Evolutionary conservation across 1,139 yeast species (phyloP), one percentile per base, ranked within the genome.

Genomic region (Taphrina pruni): DNA sequence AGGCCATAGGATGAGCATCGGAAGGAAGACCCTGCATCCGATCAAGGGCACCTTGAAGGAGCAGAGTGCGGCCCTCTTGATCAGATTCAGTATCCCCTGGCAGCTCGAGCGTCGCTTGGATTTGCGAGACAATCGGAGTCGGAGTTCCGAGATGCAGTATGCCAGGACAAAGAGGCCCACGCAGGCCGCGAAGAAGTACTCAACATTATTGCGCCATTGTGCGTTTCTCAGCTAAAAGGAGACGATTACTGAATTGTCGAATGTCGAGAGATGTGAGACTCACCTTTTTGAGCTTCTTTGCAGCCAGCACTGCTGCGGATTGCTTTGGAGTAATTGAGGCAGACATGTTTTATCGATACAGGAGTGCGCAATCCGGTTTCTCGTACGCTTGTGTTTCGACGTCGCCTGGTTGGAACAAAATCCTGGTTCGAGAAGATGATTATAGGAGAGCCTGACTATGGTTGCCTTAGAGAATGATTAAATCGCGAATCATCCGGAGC

Each of bases 161-260:
- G 20, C 20, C 39, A 58, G 26, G 54, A 32, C 39, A 17, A 45
- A 58, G 62, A 58, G 26, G 5, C 26, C 62, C 17, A 58, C 62
- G n/a, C 43, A 26, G 9, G 62, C 62, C 11, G 62, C 62, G 45
- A 58, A 58, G 54, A 45, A 43, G 62, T 58, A 58, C 62, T 58
- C 52, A 20, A 35, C 45, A 26, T 58, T 45, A 41, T 58, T 43
- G 20, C 36, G 50, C 62, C 62, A 58, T 21, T 43, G 54, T 14
- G 14, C 17, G 50, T 56, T 38, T 41, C 58, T 54, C 43, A 54
- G n/a, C 58, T 54, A 38, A 6, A 32, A 43, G 36, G 36, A 6
- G 36, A n/a, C 1, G 4, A 50, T 11, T 39, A 39, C 43, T 39
- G 2, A 17, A 46, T n/a, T 46, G 51, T 17, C 26, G 4, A 20